Percentiles rank a stretch among this genome's conserved stretches.
Conservation (phyloP, 2,329 filamentous ascomycete species). For the Xylariales sp. region DNA sequence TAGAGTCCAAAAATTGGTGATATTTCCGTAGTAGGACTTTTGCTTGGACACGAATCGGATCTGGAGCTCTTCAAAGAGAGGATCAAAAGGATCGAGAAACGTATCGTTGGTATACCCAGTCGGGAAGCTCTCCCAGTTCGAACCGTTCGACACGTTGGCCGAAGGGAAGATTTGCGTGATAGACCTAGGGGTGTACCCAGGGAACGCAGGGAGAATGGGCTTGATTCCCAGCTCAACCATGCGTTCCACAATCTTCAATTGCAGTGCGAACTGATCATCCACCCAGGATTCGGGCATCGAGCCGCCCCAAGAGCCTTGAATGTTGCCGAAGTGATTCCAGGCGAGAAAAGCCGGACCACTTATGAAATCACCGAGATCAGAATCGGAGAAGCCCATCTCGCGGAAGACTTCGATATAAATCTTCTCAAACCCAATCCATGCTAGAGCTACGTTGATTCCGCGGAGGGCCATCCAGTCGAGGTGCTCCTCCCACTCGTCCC, state of each 20-base stretch:
- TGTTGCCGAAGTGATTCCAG: conserved; percentile 41
- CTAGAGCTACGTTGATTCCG: conserved; percentile 37
- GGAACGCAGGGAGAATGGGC: conserved; percentile 38
- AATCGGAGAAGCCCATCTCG: conserved; percentile 37
- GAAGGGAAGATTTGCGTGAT: conserved; percentile 33
- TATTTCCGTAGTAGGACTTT: conserved; percentile 35
- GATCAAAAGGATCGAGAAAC: conserved; percentile 39
- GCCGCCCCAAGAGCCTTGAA: conserved; percentile 39
- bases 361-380: conserved; percentile 35
- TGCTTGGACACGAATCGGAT: conserved; percentile 38
- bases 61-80: conserved; percentile 37
- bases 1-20: conserved; percentile 39
- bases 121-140: conserved; percentile 36
- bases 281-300: conserved; percentile 34
- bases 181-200: conserved; percentile 33
- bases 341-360: conserved; percentile 39
- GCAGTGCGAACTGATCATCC: conserved; percentile 36
- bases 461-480: conserved; percentile 41
- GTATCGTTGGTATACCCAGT: conserved; percentile 36
- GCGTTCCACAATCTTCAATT: conserved; percentile 35
- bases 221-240: conserved; percentile 41
- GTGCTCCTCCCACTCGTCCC: conserved; percentile 39
- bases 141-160: conserved; percentile 38
- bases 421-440: conserved; percentile 41
- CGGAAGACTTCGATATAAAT: conserved; percentile 40